phyloP scores from a whole-genome alignment of 805 yeast species.

The Kodamaea kakaduensis region DNA sequence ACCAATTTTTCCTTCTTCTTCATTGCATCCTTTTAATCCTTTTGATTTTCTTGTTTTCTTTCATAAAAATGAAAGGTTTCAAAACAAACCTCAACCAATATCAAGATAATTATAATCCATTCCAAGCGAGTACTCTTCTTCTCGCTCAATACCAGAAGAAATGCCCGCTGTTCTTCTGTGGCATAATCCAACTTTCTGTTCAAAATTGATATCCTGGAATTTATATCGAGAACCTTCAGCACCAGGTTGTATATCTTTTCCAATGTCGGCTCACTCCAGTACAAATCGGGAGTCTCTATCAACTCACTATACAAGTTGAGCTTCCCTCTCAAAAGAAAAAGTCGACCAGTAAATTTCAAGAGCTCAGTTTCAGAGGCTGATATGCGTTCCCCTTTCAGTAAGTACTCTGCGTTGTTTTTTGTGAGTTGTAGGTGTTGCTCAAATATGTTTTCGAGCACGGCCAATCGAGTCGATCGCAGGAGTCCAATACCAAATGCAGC shows the following conservation, averaged over 20 bases:
- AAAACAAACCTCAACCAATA: conserved; percentile 80
- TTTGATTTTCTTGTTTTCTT: not conserved
- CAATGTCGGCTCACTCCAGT: conserved; percentile 87
- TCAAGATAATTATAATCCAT: conserved; percentile 82
- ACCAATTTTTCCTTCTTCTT: no score
- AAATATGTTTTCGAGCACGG: conserved; percentile 68
- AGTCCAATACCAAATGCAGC: conserved; percentile 88
- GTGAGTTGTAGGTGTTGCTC: conserved; percentile 67
- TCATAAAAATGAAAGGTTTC: conserved; percentile 75
- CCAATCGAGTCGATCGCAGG: conserved; percentile 80
- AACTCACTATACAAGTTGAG: conserved; percentile 82
- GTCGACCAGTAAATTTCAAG: conserved; percentile 64
- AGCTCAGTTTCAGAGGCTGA: conserved; percentile 53
- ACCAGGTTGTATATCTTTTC: conserved; percentile 72
- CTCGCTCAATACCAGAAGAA: conserved; percentile 71
- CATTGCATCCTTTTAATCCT: not conserved
- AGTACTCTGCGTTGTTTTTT: conserved; percentile 56
- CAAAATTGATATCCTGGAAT: conserved; percentile 71
- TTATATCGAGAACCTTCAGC: conserved; percentile 68
- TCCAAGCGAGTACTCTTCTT: conserved; percentile 73
- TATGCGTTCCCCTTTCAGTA: conserved; percentile 56
- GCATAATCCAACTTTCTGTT: conserved; percentile 88
- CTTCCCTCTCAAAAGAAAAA: conserved; percentile 75
- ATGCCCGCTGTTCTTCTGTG: conserved; percentile 79
- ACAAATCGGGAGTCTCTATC: conserved; percentile 87